Percentiles rank a stretch among this genome's conserved stretches.
Evolutionary conservation across 176 grass and related monocot genomes (phyloP).

Genomic region (Cymbopogon citratus): DNA sequence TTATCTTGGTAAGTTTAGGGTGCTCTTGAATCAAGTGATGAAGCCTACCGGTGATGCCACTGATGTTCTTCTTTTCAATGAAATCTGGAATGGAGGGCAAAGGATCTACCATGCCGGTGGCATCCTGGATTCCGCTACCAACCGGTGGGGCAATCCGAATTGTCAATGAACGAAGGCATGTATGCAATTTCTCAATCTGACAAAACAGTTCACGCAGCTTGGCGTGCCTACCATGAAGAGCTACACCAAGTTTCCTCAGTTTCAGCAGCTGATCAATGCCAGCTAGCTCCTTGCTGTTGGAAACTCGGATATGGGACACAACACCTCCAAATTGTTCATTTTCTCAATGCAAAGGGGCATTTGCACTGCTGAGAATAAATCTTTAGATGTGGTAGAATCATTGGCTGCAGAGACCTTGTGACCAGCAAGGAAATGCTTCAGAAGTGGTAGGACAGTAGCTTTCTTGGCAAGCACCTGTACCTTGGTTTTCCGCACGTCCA

Average conservation of each 20-base stretch:
- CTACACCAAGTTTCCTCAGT: not conserved
- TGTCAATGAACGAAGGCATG: not conserved
- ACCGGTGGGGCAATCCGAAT: too few relatives aligned
- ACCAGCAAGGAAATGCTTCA: slow-evolving; percentile 23
- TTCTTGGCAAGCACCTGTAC: not conserved
- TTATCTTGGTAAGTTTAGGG: slow-evolving; percentile 1
- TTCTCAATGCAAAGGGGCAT: not conserved
- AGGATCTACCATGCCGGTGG: too few relatives aligned
- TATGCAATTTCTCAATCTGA: not conserved
- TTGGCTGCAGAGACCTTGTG: not conserved
- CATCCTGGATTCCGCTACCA: not conserved
- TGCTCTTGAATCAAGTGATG: not conserved
- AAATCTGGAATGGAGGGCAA: too few relatives aligned
- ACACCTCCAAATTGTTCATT: not conserved
- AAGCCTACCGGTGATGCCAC: not conserved
- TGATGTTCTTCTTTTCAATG: slow-evolving; percentile 14
- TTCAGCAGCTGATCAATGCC: not conserved
- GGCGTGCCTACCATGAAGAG: not conserved
- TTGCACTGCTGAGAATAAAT: not conserved
- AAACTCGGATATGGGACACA: not conserved
- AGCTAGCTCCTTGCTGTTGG: not conserved
- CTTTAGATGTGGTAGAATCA: not conserved
- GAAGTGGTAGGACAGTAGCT: not conserved
- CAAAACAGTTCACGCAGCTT: not conserved
- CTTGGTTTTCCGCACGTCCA: slow-evolving; percentile 25